Base-by-base conservation (phyloP, 768 basidiomycete genomes). In the Termitomyces sp. region DNA sequence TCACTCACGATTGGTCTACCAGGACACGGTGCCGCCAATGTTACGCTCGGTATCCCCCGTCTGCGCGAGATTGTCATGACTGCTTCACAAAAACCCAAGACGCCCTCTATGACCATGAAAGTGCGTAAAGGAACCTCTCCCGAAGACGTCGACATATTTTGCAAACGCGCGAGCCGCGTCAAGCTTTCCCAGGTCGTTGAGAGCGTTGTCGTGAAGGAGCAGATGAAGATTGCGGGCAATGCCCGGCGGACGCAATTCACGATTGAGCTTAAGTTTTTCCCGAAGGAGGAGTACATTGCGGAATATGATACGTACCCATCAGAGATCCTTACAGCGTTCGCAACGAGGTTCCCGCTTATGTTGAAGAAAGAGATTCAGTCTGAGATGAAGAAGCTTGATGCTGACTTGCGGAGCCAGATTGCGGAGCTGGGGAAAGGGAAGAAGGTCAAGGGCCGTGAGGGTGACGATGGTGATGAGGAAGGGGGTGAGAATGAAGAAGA, bases 41-140 rank as follows among this genome's bases (percentile, higher is more conserved):
- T 99, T 59, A 99, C 97, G 0, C 81, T 99, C 44, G 97, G 97
- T 81, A 99, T 99, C 64, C 97, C 97, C 41, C 96, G 97, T 67
- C 78, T 99, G 7, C 87, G 96, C 70, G 97, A 99, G 75, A 97
- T 99, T 66, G 92, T 99, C 64, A 98, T 98, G 95, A 98, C 96
- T 0, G 97, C 97, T 6, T 95, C 96, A 5, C 84, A 84, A 63
- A 89, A 94, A 62, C 96, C 95, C 50, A 96, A 94, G 70, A 99
- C 97, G 1, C 97, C 97, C 7, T 98, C 94, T 5, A 99, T 99
- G 97, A 85, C 78, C 33, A 89, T 98, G 77, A 81, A 79, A 45
- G 78, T 94, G 42, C 78, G 80, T 10, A 70, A 76, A 0, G 80
- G 76, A 28, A 72, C 82, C 28, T 62, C 81, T 4, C 70, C 75